Conservation (phyloP, 805 yeast species). For the Millerago galiae region DNA sequence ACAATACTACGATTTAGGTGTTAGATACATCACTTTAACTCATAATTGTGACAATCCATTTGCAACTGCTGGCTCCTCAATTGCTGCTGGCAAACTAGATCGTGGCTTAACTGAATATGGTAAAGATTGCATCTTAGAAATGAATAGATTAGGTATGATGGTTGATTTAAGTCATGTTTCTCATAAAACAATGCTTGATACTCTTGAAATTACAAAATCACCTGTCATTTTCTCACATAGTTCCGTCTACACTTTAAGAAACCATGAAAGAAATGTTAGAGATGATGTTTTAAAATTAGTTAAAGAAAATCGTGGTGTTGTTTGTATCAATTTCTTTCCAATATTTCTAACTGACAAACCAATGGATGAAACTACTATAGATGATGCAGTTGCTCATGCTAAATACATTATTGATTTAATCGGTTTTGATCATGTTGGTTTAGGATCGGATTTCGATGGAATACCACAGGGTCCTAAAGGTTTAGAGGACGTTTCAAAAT, state of each 20-base stretch:
- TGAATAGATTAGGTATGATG: slow-evolving; percentile 49
- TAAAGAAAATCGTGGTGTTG: slow-evolving; percentile 40
- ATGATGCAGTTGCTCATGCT: slow-evolving; percentile 42
- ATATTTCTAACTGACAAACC: slow-evolving; percentile 25
- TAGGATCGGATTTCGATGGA: slow-evolving; percentile 50
- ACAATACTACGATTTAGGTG: slow-evolving; percentile 43
- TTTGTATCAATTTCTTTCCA: slow-evolving; percentile 41
- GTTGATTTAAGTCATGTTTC: slow-evolving; percentile 46
- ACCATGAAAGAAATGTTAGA: slow-evolving; percentile 41
- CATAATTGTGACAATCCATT: slow-evolving; percentile 54
- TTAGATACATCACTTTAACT: slow-evolving; percentile 46
- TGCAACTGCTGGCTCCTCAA: slow-evolving; percentile 48
- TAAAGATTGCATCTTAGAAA: slow-evolving; percentile 26
- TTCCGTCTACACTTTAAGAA: slow-evolving; percentile 33
- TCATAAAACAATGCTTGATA: slow-evolving; percentile 41
- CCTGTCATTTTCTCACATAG: slow-evolving; percentile 47
- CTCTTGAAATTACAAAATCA: slow-evolving; percentile 31
- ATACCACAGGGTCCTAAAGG: slow-evolving; percentile 44
- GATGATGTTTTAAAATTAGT: slow-evolving; percentile 38
- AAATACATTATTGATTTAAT: slow-evolving; percentile 35
- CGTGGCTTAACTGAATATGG: slow-evolving; percentile 39
- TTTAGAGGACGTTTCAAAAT: slow-evolving; percentile 49
- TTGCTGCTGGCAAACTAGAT: slow-evolving; percentile 39
- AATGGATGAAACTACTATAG: slow-evolving; percentile 29
- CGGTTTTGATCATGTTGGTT: slow-evolving; percentile 47